Evolutionary conservation across 2,329 filamentous ascomycete genomes (phyloP).

Genomic region (Colletotrichum cereale): DNA sequence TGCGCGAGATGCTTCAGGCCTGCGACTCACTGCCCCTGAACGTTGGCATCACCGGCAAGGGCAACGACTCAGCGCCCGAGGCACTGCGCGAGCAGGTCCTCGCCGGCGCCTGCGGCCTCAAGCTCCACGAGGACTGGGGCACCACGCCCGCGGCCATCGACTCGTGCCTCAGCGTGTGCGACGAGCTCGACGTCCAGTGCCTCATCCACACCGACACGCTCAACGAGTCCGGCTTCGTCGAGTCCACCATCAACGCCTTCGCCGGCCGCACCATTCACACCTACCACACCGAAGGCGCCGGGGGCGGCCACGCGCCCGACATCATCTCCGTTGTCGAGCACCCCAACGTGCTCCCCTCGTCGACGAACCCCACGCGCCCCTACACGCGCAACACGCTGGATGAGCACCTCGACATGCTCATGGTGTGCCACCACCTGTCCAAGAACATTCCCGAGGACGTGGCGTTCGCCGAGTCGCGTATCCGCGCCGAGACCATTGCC

Average conservation of each 20-base stretch:
- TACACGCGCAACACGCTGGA: slow-evolving; percentile 94
- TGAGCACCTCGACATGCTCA: slow-evolving; percentile 97
- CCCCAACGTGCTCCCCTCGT: slow-evolving; percentile 87
- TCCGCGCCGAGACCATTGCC: slow-evolving; percentile 95
- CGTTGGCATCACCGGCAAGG: slow-evolving; percentile 91
- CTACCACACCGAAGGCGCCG: slow-evolving; percentile 96
- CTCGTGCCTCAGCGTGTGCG: slow-evolving; percentile 85
- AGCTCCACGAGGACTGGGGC: slow-evolving; percentile 97
- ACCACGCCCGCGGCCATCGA: slow-evolving; percentile 92
- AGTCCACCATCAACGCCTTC: slow-evolving; percentile 88
- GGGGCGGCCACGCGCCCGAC: slow-evolving; percentile 93
- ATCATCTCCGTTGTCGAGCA: slow-evolving; percentile 95
- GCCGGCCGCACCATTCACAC: slow-evolving; percentile 92
- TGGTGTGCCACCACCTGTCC: slow-evolving; percentile 96
- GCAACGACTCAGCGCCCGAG: slow-evolving; percentile 80
- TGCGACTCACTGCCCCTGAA: slow-evolving; percentile 87
- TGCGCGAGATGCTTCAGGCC: slow-evolving; percentile 91
- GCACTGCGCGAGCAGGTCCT: slow-evolving; percentile 83
- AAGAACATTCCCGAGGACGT: slow-evolving; percentile 96
- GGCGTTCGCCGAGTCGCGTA: slow-evolving; percentile 93
- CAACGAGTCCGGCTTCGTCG: slow-evolving; percentile 97
- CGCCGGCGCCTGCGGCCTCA: slow-evolving; percentile 90
- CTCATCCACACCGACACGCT: slow-evolving; percentile 96
- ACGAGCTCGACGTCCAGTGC: slow-evolving; percentile 92
- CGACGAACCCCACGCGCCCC: slow-evolving; percentile 92